Base-by-base conservation (phyloP, 1,284 basidiomycete genomes). In the Lignosus rhinocerotis region DNA sequence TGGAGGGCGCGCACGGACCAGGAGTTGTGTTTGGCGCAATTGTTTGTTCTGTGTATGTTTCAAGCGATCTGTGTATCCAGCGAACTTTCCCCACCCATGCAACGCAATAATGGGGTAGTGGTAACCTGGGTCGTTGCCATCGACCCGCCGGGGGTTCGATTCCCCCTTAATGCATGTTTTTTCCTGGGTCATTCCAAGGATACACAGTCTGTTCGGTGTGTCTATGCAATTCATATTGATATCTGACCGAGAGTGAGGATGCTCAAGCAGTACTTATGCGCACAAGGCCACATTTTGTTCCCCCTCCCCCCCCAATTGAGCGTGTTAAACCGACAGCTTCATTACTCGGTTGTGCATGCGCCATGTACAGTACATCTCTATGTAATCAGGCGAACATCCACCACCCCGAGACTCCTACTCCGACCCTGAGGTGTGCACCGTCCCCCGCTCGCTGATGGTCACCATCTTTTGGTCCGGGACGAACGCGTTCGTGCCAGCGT, bases 121-220 rank as follows among this genome's bases (percentile, higher is more conserved):
- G 67, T 69, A 69, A 69, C 67, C 64, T 69, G 67, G 68, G 66
- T 69, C 66, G 66, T 69, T 69, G 66, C 66, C 66, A 68, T 76
- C 70, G 71, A 84, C 83, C 83, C 82, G 83, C 84, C 82, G 82
- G 82, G 83, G 79, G 85, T 86, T 86, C 83, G 81, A 87, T 86
- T 85, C 83, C 82, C 83, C 61, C 65, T 68, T 66, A 66, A 68
- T 68, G 67, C 66, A 67, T 36, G 5, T 14, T 39, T 14, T 39
- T 39, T 39, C 1, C 9, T 14, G 12, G 11, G 5, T 39, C 2
- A 3, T 2, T 3, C 9, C 34, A 6, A 16, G 9, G 14, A 36
- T 36, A 11, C 14, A 2, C 9, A 10, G 9, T 36, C 9, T 36
- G 34, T 2, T 11, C 34, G 14, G 34, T 36, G 25, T 25, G 25